A percentile compares a stretch with the other conserved stretches of the same genome.
Conservation (phyloP, 2,329 filamentous ascomycete genomes). For the Pseudopyricularia cyperi region DNA sequence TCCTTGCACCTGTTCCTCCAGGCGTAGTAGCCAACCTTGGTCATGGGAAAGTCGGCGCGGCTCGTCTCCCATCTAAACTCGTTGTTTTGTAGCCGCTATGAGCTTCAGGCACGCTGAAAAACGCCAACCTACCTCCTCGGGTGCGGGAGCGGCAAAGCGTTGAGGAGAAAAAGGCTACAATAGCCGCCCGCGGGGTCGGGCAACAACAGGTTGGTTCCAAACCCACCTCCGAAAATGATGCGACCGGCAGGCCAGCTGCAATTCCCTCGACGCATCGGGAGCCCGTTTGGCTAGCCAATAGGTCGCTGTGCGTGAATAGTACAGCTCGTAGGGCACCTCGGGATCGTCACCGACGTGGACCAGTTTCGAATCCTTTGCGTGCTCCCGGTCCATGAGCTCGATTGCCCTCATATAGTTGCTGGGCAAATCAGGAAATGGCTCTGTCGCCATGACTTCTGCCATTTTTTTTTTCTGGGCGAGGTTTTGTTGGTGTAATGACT, state of each 20-base stretch:
- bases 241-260: conserved; percentile 67
- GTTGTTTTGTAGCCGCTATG: background rate
- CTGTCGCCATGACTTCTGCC: background rate
- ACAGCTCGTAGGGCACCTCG: conserved; percentile 60
- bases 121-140: no score
- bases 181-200: no score
- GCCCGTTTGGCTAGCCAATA: conserved; percentile 50
- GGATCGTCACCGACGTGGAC: conserved; percentile 25
- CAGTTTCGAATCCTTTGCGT: conserved; percentile 53
- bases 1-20: conserved; percentile 67
- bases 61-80: conserved; percentile 62
- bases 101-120: background rate
- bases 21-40: conserved; percentile 61
- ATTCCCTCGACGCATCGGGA: conserved; percentile 48
- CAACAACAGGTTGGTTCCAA: conserved; percentile 1
- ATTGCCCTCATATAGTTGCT: conserved; percentile 39
- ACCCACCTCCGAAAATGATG: conserved; percentile 63
- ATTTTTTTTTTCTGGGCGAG: no score
- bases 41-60: conserved; percentile 59
- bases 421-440: conserved; percentile 13
- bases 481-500: no score
- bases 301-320: conserved; percentile 73
- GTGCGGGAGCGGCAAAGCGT: no score
- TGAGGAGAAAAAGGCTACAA: no score
- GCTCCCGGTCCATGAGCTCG: conserved; percentile 59